phyloP scores from a whole-genome alignment of 2,329 filamentous ascomycete genomes.

The Scortechinia acanthostroma region DNA sequence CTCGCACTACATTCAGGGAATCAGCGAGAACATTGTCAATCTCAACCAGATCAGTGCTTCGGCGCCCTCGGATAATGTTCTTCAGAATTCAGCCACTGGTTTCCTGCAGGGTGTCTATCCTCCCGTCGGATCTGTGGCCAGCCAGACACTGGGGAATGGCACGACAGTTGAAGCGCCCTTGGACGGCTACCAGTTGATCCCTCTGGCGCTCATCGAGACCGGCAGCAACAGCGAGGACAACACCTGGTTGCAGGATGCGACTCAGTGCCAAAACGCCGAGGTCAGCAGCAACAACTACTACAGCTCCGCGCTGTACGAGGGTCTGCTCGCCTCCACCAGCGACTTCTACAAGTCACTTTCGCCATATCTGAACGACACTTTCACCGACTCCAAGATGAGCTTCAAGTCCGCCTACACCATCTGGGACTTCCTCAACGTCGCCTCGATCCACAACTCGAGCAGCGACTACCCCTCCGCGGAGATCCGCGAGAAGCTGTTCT shows the following conservation, averaged over 20 bases:
- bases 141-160: constrained; percentile 66
- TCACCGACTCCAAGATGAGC: constrained; percentile 29
- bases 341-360: constrained; percentile 49
- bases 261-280: constrained; percentile 44
- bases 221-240: constrained; percentile 44
- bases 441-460: constrained; percentile 48
- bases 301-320: constrained; percentile 32
- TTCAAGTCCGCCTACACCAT: constrained; percentile 58
- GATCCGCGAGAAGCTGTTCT: constrained; percentile 54
- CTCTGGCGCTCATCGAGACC: constrained; percentile 44
- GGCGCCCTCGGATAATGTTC: constrained; percentile 68
- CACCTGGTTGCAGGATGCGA: constrained; percentile 50
- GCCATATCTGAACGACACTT: constrained; percentile 46
- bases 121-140: constrained; percentile 48
- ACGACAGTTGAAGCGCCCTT: constrained; percentile 60
- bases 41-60: constrained; percentile 66
- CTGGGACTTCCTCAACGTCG: constrained; percentile 53
- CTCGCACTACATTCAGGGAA: constrained; percentile 51
- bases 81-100: constrained; percentile 72
- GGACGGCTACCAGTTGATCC: constrained; percentile 77
- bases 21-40: constrained; percentile 61
- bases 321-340: constrained; percentile 37
- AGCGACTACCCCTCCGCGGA: constrained; percentile 40
- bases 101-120: constrained; percentile 87
- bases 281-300: constrained; percentile 48